These are phyloP conservation scores for Silene latifolia DNA, from an alignment of 148 eudicot genomes.

Conservation along the genomic window DNA sequence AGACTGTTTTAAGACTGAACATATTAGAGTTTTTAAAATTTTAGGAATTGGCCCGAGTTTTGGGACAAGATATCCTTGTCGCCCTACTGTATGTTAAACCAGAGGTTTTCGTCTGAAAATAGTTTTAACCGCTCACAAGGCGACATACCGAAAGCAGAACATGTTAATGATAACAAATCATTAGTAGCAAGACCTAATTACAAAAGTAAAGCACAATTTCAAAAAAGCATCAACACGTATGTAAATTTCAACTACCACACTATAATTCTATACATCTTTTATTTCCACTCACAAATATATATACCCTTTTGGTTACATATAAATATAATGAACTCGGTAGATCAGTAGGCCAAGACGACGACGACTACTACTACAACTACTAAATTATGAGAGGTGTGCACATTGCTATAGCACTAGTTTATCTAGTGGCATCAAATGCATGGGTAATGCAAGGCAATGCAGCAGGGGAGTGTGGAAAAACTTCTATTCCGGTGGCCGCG, in stretches of 20 bases:
- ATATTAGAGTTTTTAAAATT: no score
- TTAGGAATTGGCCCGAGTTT: no score
- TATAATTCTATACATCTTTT: background rate
- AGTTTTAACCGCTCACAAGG: no score
- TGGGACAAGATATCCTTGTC: no score
- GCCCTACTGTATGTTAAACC: no score
- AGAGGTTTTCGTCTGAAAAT: no score
- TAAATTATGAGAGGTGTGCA: background rate
- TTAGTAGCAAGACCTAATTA: background rate
- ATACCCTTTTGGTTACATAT: background rate
- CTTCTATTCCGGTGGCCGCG: slow-evolving; percentile 35
- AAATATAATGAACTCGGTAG: background rate
- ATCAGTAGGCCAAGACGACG: no score
- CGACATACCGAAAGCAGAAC: background rate
- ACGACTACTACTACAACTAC: background rate
- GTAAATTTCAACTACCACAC: slow-evolving; percentile 26
- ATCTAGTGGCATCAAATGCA: slow-evolving; percentile 18
- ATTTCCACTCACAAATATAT: slow-evolving; percentile 7
- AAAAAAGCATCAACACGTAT: slow-evolving; percentile 10
- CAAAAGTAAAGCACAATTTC: background rate
- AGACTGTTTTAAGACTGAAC: no score
- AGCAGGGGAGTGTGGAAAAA: slow-evolving; percentile 46
- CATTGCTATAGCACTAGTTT: slow-evolving; percentile 18
- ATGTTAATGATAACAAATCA: slow-evolving; percentile 2
- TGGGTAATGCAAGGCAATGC: slow-evolving; percentile 23